Evolutionary conservation across 2,329 filamentous ascomycete genomes (phyloP), one percentile per base, ranked within the genome.

Genomic region (Alternaria panax): DNA sequence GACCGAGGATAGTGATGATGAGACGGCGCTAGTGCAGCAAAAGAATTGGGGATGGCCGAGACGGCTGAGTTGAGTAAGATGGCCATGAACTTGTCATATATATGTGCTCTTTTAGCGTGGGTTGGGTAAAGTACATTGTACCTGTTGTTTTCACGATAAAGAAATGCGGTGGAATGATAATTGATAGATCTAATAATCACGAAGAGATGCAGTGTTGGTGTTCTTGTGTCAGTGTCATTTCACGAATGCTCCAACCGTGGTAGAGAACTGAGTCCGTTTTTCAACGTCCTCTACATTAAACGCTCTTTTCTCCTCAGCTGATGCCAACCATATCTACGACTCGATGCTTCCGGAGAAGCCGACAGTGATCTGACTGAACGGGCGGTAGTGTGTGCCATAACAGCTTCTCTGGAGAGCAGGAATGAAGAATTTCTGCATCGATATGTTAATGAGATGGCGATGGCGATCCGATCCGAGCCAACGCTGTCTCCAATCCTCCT

Each of bases 1-100:
- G 7, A 14, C 30, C 2, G 55, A 57, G 7, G 68, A 72, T 34
- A 72, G 69, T 14, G 69, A 72, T 45, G 69, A 72, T 30, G 69
- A 72, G 54, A 62, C 62, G 12, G 68, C 67, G 20, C 59, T 72
- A 22, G 68, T 72, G 11, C 54, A 51, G 28, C 62, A 59, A 34
- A 62, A 59, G 22, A 16, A 20, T 4, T 51, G 53, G 54, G 41
- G 50, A 38, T 59, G 54, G 60, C 57, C 57, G 43, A 51, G 61
- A 45, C 28, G 57, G 36, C 24, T 18, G 22, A 62, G 43, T 36
- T 60, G 40, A 54, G 5, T 8, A 7, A 27, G 22, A 34, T 7
- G 18, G 14, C 28, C 30, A 18, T 14, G 12, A 14, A 53, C 7
- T 8, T 18, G 5, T 20, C 8, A 18, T 18, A 7, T 18, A 18